Evolutionary conservation across 176 grass and related monocot species (phyloP).

Genomic region (Phyllostachys edulis): DNA sequence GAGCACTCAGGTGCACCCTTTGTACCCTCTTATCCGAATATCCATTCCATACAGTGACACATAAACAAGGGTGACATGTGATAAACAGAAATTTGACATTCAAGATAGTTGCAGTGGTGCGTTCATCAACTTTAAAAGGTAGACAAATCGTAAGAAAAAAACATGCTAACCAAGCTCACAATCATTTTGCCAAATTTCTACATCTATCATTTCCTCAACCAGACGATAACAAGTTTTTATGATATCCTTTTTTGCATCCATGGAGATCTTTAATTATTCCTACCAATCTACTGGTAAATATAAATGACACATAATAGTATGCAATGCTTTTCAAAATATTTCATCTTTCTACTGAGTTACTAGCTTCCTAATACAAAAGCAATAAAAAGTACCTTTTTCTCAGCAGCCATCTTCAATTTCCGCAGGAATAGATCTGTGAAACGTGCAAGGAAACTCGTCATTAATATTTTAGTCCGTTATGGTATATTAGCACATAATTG

Average conservation of each 20-base stretch:
- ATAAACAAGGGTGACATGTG: neutral
- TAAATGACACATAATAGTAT: neutral
- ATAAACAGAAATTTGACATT: neutral
- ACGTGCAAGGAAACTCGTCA: conserved; percentile 21
- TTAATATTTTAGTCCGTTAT: conserved; percentile 1
- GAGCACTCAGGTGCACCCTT: neutral
- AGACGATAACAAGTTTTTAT: neutral
- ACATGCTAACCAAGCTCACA: neutral
- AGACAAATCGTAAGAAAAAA: neutral
- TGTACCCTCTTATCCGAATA: neutral
- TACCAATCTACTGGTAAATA: neutral
- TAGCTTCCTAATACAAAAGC: neutral
- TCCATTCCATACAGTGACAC: neutral
- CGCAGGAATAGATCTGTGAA: conserved; percentile 64
- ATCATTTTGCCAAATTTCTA: neutral
- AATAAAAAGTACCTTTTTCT: conserved; percentile 61
- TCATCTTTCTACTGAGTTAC: neutral
- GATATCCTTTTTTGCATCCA: neutral
- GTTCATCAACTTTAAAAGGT: neutral
- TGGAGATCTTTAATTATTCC: neutral
- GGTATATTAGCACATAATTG: neutral
- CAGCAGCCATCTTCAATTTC: conserved; percentile 74
- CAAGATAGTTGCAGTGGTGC: neutral
- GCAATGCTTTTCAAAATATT: neutral
- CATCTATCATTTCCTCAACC: neutral